Percentiles rank a stretch among this genome's conserved stretches.
phyloP scores from a whole-genome alignment of 257 asterid genomes.

The Coffea eugenioides region DNA sequence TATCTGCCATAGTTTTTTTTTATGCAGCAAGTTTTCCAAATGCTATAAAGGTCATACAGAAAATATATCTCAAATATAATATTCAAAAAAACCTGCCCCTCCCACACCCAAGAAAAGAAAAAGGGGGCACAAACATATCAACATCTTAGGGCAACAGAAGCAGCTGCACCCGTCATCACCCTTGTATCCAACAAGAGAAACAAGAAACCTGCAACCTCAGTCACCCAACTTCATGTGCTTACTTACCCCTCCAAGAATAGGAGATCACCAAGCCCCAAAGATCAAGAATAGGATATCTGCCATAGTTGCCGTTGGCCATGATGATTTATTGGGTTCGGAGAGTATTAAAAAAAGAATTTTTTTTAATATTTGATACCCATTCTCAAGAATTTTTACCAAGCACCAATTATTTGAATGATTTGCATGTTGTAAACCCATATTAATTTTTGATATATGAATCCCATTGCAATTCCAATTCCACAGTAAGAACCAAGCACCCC shows the following conservation, averaged over 20 bases:
- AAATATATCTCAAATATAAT: neutral
- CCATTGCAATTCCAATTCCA: no score
- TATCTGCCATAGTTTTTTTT: neutral
- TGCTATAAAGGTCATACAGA: neutral
- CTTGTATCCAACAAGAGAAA: neutral
- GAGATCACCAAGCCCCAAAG: conserved; percentile 16
- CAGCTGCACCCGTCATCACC: neutral
- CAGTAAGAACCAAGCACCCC: no score
- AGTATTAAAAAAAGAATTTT: no score
- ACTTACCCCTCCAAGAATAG: neutral
- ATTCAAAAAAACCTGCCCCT: neutral
- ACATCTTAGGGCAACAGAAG: neutral
- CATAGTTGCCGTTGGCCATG: no score
- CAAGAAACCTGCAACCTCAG: neutral
- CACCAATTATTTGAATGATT: no score
- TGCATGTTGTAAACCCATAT: no score
- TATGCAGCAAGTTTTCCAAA: neutral
- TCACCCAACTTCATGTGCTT: neutral
- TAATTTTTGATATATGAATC: no score
- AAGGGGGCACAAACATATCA: neutral
- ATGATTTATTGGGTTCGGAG: no score
- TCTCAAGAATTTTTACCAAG: no score
- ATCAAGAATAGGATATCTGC: neutral
- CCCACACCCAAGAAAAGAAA: neutral
- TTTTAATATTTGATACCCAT: no score